Base-by-base conservation (phyloP, 2,329 filamentous ascomycete species). In the Ophiocordyceps sinensis region DNA sequence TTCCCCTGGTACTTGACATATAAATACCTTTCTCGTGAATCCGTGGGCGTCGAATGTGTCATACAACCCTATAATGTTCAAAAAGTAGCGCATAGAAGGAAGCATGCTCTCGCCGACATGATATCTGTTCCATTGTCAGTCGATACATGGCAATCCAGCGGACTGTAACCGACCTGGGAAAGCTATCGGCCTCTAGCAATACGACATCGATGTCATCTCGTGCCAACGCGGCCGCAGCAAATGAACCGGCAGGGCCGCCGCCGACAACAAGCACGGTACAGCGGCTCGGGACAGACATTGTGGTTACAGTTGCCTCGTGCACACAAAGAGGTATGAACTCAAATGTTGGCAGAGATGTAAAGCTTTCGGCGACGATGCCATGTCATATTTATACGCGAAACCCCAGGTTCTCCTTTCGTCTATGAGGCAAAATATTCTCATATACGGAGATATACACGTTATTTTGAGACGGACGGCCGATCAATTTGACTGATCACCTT, bases 41-140 rank as follows among this genome's bases (percentile, higher is more conserved):
- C 66, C 66, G 40, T 68, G 48, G 0, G 40, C 34, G 26, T 62
- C 51, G 43, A 67, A 68, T 1, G 46, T 58, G 2, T 56, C 46
- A 15, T 69, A 57, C 0, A 63, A 45, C 35, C 66, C 67, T 30
- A 69, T 62, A 41, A 70, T 68, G 9, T 57, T 48, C 1, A 70
- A 47, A 28, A 67, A 64, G 39, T 65, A 52, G 2, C 66, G 60
- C 30, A 67, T 53, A 1, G 59, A 62, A 0, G 59, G 51, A 30
- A 63, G 51, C 49, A 58, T 58, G 41, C 55, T 58, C 41, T 63
- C 60, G 3, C 61, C 60, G 34, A 63, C 57, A 41, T 64, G 61
- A 36, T 63, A 63, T 38, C 47, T 49, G 23, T 21, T 38, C 7
- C 21, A 28, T 15, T 37, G 14, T n/a, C n/a, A n/a, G n/a, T n/a